Evolutionary conservation across 2,329 filamentous ascomycete genomes (phyloP), one percentile per base, ranked within the genome.

Genomic region (Blumeriella jaapii): DNA sequence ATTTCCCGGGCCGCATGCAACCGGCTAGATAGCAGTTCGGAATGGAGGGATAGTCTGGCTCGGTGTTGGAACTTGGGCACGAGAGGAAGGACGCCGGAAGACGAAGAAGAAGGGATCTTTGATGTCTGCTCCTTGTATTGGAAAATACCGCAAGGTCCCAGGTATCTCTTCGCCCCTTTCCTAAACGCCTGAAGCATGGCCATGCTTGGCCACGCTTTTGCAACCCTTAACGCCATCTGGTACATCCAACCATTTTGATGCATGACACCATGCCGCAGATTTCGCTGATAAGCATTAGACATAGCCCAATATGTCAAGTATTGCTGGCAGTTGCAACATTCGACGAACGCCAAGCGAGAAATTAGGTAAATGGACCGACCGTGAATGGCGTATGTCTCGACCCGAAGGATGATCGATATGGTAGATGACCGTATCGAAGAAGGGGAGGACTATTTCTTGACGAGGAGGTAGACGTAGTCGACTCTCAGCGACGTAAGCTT

Each of bases 401-500:
- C n/a, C n/a, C n/a, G n/a, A n/a, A n/a, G n/a, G n/a, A n/a, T n/a
- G n/a, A n/a, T n/a, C n/a, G n/a, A n/a, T n/a, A n/a, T n/a, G n/a
- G n/a, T n/a, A n/a, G n/a, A n/a, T n/a, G n/a, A n/a, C n/a, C n/a
- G 15, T 10, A 24, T 28, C 23, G 39, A 24, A 23, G 23, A 27
- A 23, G 16, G 19, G 9, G 18, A 10, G 18, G 13, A 33, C 33
- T 62, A 89, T 76, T 93, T 94, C 75, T 95, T 98, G 50, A 93
- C 67, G 41, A 96, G 70, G 42, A 98, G 71, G 58, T 98, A 98
- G 45, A 93, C 77, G 56, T 94, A 80, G 59, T 98, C 91, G 53
- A 95, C 89, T 52, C 86, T 76, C 55, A 98, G 63, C 17, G 86
- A 82, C 20, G 82, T 93, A 44, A 98, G 74, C 67, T 94, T 95